Percentiles rank a stretch among this genome's conserved stretches.
Conservation (phyloP, 2,329 filamentous ascomycete species). For the Dissoconium aciculare region DNA sequence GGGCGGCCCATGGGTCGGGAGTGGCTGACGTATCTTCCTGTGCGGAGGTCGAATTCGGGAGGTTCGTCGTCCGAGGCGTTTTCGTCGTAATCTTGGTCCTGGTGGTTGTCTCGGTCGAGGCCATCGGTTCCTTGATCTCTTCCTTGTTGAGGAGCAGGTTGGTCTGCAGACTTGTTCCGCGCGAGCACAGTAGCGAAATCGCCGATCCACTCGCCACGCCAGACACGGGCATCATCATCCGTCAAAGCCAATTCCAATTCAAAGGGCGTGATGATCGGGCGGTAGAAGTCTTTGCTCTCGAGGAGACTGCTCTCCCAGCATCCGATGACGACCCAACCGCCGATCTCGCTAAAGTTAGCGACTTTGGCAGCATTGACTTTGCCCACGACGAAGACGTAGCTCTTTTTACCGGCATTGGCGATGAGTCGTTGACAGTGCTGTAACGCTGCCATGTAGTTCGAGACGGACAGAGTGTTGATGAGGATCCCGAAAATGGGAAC, state of each 20-base stretch:
- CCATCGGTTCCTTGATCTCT: conserved; percentile 14
- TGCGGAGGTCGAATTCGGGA: conserved; percentile 84
- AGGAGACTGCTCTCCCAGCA: conserved; percentile 95
- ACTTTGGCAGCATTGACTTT: conserved; percentile 93
- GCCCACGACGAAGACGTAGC: conserved; percentile 89
- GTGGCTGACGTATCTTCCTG: conserved; percentile 65
- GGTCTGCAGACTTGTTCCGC: not conserved
- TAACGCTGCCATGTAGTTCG: conserved; percentile 75
- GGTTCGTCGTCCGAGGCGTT: conserved; percentile 44
- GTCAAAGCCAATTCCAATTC: conserved; percentile 68
- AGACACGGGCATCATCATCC: conserved; percentile 60
- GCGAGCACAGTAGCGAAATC: conserved; percentile 60
- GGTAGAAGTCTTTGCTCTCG: conserved; percentile 77
- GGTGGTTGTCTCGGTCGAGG: conserved; percentile 26
- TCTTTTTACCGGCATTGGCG: conserved; percentile 72
- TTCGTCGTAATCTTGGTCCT: conserved; percentile 37
- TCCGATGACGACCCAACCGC: conserved; percentile 91
- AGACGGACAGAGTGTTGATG: conserved; percentile 86
- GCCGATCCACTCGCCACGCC: conserved; percentile 79
- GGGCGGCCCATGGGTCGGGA: conserved; percentile 53
- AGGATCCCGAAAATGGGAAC: conserved; percentile 81
- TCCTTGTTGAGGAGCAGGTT: not conserved
- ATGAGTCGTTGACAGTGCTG: conserved; percentile 59
- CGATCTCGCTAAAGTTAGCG: conserved; percentile 89
- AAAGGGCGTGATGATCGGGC: conserved; percentile 85